These are phyloP conservation scores for Solanum hybrid DNA, from an alignment of 305 asterid species.

Conservation along the genomic window DNA sequence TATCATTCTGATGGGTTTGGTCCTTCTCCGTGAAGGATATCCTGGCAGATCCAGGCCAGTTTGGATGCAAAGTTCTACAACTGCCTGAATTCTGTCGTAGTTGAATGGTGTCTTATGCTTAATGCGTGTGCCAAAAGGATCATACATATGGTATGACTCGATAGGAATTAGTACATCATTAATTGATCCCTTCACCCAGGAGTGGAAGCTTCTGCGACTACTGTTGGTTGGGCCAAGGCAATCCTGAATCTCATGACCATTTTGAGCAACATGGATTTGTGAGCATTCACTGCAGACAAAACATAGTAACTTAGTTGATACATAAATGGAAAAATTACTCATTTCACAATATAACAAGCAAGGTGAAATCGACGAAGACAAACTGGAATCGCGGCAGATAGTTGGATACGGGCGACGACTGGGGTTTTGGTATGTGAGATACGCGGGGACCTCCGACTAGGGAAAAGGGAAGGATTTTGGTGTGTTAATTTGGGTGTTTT, in stretches of 20 bases:
- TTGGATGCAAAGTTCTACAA: constrained; percentile 93
- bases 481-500: too few relatives aligned
- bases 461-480: too few relatives aligned
- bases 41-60: constrained; percentile 82
- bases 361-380: too few relatives aligned
- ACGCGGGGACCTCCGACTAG: too few relatives aligned
- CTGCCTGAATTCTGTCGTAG: constrained; percentile 74
- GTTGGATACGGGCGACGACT: too few relatives aligned
- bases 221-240: constrained; percentile 56
- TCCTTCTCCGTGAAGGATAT: constrained; percentile 79
- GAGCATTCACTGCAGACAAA: constrained; percentile 69
- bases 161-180: constrained; percentile 70
- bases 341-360: not conserved
- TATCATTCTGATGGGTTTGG: constrained; percentile 65
- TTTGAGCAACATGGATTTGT: constrained; percentile 59
- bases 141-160: constrained; percentile 82
- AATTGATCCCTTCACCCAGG: constrained; percentile 81
- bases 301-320: not conserved
- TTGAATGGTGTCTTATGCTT: constrained; percentile 75
- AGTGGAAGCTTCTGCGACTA: constrained; percentile 54
- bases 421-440: too few relatives aligned
- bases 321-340: not conserved
- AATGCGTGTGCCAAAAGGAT: constrained; percentile 74
- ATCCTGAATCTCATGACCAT: constrained; percentile 62
- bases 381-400: too few relatives aligned